Evolutionary conservation across 2,329 filamentous ascomycete species (phyloP).

Genomic region (Exophiala phaeomuriformis): DNA sequence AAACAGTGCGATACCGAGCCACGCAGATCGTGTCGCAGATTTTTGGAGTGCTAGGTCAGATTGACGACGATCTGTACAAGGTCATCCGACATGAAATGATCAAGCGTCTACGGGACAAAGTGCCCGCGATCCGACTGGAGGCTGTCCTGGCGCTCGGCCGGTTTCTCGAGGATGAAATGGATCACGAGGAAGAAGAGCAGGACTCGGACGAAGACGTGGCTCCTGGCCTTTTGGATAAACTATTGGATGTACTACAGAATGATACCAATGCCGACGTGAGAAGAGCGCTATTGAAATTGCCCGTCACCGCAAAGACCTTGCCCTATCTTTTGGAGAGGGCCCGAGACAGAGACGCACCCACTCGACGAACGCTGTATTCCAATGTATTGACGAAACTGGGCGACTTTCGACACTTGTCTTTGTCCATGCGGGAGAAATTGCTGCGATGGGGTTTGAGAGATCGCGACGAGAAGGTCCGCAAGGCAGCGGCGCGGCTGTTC

Average conservation of each 20-base stretch:
- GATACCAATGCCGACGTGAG: constrained; percentile 92
- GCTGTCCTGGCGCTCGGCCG: constrained; percentile 84
- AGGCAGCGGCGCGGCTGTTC: constrained; percentile 83
- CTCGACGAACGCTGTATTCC: constrained; percentile 77
- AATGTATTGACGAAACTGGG: constrained; percentile 78
- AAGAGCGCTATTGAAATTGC: constrained; percentile 83
- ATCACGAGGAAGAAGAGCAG: constrained; percentile 50
- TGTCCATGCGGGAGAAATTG: constrained; percentile 92
- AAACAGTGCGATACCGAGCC: constrained; percentile 79
- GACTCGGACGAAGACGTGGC: constrained; percentile 56
- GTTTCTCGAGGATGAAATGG: constrained; percentile 65
- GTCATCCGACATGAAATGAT: constrained; percentile 70
- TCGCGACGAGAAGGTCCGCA: constrained; percentile 86
- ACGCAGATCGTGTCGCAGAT: constrained; percentile 87
- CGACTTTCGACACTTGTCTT: constrained; percentile 86
- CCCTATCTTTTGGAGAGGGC: constrained; percentile 85
- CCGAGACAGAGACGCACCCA: constrained; percentile 77
- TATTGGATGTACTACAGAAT: constrained; percentile 83
- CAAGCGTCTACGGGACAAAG: constrained; percentile 86
- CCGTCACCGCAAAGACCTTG: constrained; percentile 71
- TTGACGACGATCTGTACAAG: constrained; percentile 87
- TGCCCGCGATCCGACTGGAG: constrained; percentile 83
- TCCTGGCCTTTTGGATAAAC: constrained; percentile 68
- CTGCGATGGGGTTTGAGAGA: constrained; percentile 91
- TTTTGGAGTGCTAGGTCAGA: constrained; percentile 83